Evolutionary conservation across 1,284 basidiomycete species (phyloP).

Genomic region (Dichomitus squalens): DNA sequence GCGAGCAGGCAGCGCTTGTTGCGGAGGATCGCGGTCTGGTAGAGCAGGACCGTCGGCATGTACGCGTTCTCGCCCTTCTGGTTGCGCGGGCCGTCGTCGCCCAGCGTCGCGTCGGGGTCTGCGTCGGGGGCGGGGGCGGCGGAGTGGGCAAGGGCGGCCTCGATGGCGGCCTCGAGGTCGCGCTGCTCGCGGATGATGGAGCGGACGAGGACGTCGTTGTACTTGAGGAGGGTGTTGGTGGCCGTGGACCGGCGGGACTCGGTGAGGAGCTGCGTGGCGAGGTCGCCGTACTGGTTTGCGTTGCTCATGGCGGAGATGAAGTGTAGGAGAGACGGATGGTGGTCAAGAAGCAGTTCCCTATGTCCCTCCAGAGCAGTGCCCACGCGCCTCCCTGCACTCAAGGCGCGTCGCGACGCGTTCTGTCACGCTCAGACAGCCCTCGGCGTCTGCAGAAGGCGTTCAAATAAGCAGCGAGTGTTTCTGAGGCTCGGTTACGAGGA

Average conservation of each 20-base stretch:
- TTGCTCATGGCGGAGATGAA: constrained; percentile 22
- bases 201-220: constrained; percentile 89
- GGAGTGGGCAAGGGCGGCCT: constrained; percentile 44
- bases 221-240: constrained; percentile 86
- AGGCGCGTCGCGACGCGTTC: too few relatives aligned
- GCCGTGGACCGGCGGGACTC: constrained; percentile 85
- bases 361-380: too few relatives aligned
- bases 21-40: constrained; percentile 84
- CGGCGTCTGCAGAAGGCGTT: too few relatives aligned
- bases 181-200: constrained; percentile 90
- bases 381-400: too few relatives aligned
- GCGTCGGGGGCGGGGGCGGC: constrained; percentile 42
- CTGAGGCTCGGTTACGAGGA: too few relatives aligned
- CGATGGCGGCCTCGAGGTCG: constrained; percentile 73
- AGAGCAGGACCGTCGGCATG: constrained; percentile 79
- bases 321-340: too few relatives aligned
- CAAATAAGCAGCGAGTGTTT: too few relatives aligned
- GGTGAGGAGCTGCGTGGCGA: constrained; percentile 84
- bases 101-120: constrained; percentile 23
- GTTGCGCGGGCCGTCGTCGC: not conserved
- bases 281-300: constrained; percentile 73
- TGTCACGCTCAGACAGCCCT: too few relatives aligned
- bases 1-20: constrained; percentile 95
- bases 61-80: constrained; percentile 24
- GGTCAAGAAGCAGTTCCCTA: too few relatives aligned